Conservation (phyloP, 306 rosid species). For the Quercus rubra region DNA sequence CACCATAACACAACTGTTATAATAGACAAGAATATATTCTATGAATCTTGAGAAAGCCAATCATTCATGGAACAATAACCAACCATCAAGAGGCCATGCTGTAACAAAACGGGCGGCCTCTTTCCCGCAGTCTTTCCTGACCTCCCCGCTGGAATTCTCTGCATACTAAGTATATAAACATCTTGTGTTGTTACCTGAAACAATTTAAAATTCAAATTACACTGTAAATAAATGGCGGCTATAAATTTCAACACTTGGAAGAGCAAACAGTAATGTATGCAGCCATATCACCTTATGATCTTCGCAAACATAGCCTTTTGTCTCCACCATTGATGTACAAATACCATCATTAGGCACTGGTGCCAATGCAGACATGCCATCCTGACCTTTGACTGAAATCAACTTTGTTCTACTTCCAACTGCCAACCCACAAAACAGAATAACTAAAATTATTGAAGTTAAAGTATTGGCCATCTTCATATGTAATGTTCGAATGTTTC, state of each 20-base stretch:
- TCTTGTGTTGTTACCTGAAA: conserved; percentile 66
- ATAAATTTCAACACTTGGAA: conserved; percentile 11
- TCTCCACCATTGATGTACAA: conserved; percentile 52
- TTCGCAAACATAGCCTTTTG: conserved; percentile 59
- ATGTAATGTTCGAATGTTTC: conserved; percentile 4
- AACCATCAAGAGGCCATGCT: conserved; percentile 76
- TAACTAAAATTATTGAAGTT: conserved; percentile 13
- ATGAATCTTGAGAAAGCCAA: background rate
- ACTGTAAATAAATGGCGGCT: background rate
- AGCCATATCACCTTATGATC: conserved; percentile 47
- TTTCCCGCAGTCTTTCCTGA: conserved; percentile 29
- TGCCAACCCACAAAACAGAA: conserved; percentile 17
- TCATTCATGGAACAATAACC: conserved; percentile 11
- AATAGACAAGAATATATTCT: background rate
- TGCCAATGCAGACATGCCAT: conserved; percentile 13
- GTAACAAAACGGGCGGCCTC: conserved; percentile 58
- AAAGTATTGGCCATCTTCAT: conserved; percentile 31
- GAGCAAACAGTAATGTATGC: conserved; percentile 12
- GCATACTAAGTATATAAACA: conserved; percentile 69
- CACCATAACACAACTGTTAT: conserved; percentile 10
- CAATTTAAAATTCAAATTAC: conserved; percentile 1
- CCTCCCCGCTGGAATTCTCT: conserved; percentile 45
- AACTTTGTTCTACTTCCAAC: conserved; percentile 18
- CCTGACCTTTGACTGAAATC: background rate
- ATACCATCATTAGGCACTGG: conserved; percentile 33